Percentiles rank a stretch among this genome's conserved stretches.
phyloP scores from a whole-genome alignment of 2,329 filamentous ascomycete species.

The Xylaria hypoxylon region DNA sequence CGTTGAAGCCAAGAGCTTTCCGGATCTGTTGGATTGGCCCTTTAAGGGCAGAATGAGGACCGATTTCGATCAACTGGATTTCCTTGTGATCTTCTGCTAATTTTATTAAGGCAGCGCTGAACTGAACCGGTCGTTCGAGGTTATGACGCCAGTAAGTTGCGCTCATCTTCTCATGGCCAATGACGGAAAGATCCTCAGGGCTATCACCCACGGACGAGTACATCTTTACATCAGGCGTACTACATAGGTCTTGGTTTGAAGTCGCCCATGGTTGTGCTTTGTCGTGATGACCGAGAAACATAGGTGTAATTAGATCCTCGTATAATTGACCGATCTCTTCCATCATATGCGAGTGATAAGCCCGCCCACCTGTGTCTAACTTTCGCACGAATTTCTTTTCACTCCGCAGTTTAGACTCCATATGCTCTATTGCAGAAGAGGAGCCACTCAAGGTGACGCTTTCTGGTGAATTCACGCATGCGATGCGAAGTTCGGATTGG shows the following conservation, averaged over 20 bases:
- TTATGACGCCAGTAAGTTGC: conserved; percentile 34
- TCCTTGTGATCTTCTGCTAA: neutral
- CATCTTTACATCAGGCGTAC: too few relatives aligned
- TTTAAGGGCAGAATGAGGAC: conserved; percentile 50
- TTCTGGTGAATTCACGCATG: conserved; percentile 38
- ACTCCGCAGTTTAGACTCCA: neutral
- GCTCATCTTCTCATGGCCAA: too few relatives aligned
- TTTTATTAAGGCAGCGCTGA: conserved; percentile 4
- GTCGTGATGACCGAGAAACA: too few relatives aligned
- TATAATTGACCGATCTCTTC: conserved; percentile 33
- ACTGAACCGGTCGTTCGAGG: conserved; percentile 32
- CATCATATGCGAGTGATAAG: conserved; percentile 37
- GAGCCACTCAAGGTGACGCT: conserved; percentile 38
- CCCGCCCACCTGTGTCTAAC: conserved; percentile 16
- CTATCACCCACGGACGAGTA: too few relatives aligned
- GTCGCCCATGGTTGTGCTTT: too few relatives aligned
- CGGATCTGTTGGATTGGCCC: conserved; percentile 49
- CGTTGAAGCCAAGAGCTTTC: conserved; percentile 26
- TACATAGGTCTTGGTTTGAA: too few relatives aligned
- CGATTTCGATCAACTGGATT: conserved; percentile 33
- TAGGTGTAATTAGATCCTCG: conserved; percentile 19
- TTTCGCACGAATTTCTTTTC: conserved; percentile 11
- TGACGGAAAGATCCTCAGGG: too few relatives aligned
- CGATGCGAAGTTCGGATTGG: conserved; percentile 9
- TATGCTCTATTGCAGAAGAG: neutral